Percentiles rank a stretch among this genome's conserved stretches.
Evolutionary conservation across 2,329 filamentous ascomycete species (phyloP).

Genomic region (Grosmannia penicillata): DNA sequence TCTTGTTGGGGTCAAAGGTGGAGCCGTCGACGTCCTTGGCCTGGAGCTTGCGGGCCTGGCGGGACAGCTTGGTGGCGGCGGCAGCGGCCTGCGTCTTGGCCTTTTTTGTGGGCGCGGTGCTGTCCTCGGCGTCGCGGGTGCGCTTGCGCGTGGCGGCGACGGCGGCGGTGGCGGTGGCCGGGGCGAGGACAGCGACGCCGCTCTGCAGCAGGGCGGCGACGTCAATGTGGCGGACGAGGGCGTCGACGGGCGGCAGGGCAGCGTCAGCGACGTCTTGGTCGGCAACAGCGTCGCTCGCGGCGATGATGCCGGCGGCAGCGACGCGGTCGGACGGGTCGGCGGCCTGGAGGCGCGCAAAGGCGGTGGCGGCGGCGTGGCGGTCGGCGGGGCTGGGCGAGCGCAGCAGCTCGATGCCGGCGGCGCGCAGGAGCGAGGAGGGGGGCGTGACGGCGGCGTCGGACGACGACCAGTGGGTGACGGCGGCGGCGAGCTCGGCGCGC

Average conservation of each 20-base stretch:
- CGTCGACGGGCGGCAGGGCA: slow-evolving; percentile 26
- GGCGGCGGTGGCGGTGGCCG: slow-evolving; percentile 23
- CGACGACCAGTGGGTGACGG: slow-evolving; percentile 64
- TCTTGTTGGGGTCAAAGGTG: slow-evolving; percentile 59
- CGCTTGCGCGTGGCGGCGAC: slow-evolving; percentile 15
- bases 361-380: slow-evolving; percentile 54
- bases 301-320: slow-evolving; percentile 61
- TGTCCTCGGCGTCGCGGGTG: slow-evolving; percentile 3
- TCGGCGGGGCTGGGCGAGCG: slow-evolving; percentile 58
- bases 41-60: slow-evolving; percentile 15
- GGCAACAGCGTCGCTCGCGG: slow-evolving; percentile 37
- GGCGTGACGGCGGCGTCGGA: slow-evolving; percentile 5
- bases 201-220: slow-evolving; percentile 46
- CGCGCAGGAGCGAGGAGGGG: slow-evolving; percentile 55
- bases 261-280: slow-evolving; percentile 27
- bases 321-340: slow-evolving; percentile 52
- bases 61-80: slow-evolving; percentile 33
- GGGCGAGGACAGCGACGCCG: slow-evolving; percentile 41
- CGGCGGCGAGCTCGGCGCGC: slow-evolving; percentile 60
- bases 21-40: slow-evolving; percentile 13
- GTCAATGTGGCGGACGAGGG: slow-evolving; percentile 46
- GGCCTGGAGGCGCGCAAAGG: slow-evolving; percentile 59
- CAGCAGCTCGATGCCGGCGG: slow-evolving; percentile 71
- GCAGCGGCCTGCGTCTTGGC: slow-evolving; percentile 3
- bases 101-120: slow-evolving; percentile 6